phyloP scores from a whole-genome alignment of 176 grass and related monocot species.

The Pontederia crassipes region DNA sequence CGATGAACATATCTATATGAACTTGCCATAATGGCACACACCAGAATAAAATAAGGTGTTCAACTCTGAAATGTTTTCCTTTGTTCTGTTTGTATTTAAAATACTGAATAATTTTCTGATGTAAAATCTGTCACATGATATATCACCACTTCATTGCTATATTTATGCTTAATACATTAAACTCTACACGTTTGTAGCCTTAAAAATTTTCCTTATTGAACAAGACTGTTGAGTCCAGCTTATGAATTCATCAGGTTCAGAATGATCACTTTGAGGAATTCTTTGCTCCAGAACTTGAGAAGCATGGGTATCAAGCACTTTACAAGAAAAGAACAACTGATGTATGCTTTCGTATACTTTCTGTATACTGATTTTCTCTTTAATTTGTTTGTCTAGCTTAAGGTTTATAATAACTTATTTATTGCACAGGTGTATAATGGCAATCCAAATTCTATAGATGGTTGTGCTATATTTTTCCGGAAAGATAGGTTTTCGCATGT shows the following conservation, averaged over 20 bases:
- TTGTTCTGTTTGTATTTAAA: too few species aligned
- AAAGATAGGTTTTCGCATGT: conserved; percentile 96
- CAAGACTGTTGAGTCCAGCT: background rate
- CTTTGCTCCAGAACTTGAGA: conserved; percentile 94
- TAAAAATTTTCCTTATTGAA: background rate
- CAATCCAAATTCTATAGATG: conserved; percentile 62
- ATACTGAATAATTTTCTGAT: too few species aligned
- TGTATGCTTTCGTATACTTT: conserved; percentile 24
- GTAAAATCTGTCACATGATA: too few species aligned
- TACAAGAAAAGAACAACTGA: conserved; percentile 98
- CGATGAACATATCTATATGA: too few species aligned
- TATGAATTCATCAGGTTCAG: conserved; percentile 59
- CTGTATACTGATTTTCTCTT: conserved; percentile 4
- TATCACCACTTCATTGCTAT: too few species aligned
- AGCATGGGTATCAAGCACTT: conserved; percentile 97
- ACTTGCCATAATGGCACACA: too few species aligned
- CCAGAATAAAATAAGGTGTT: too few species aligned
- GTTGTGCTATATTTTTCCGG: conserved; percentile 98
- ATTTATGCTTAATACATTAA: too few species aligned
- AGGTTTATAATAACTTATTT: conserved; percentile 2
- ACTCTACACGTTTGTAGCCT: background rate
- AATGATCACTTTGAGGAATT: conserved; percentile 87
- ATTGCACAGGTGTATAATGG: conserved; percentile 57
- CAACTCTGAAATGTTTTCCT: too few species aligned
- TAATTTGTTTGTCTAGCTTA: background rate